These are phyloP conservation scores for Hysterangium stoloniferum DNA, from an alignment of 768 basidiomycete species.

Conservation along the genomic window DNA sequence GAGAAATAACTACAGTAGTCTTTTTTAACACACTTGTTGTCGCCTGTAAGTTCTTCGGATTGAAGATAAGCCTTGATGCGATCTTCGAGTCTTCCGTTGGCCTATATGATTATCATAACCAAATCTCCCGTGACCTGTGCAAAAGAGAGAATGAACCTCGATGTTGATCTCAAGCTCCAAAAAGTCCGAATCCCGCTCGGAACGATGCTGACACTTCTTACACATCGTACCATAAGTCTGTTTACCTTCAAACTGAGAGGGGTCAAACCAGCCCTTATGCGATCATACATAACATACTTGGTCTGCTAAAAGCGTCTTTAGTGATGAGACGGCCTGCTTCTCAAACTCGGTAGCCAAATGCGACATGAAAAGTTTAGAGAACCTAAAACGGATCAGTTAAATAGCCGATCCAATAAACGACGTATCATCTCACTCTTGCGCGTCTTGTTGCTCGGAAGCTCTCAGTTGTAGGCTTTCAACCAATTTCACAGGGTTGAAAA, in stretches of 20 bases:
- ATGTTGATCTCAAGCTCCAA: conserved; percentile 86
- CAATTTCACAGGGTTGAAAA: conserved; percentile 79
- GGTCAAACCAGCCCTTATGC: conserved; percentile 1
- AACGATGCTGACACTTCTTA: conserved; percentile 54
- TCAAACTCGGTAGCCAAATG: conserved; percentile 83
- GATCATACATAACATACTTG: conserved; percentile 42
- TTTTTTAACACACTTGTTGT: conserved; percentile 61
- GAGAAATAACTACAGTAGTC: not conserved
- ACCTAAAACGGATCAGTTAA: too few species aligned
- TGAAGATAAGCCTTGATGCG: conserved; percentile 57
- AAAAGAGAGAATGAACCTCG: conserved; percentile 36
- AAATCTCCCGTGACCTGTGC: not conserved
- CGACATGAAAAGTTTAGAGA: conserved; percentile 91
- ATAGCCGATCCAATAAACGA: too few species aligned
- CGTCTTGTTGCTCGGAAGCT: conserved; percentile 89
- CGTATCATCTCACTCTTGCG: conserved; percentile 68
- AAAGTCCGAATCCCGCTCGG: conserved; percentile 66
- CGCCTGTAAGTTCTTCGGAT: conserved; percentile 67
- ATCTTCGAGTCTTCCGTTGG: conserved; percentile 65
- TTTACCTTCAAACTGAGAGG: conserved; percentile 74
- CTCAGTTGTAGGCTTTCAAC: conserved; percentile 79
- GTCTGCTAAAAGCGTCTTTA: conserved; percentile 63
- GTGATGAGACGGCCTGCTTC: conserved; percentile 57
- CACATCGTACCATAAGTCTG: conserved; percentile 79
- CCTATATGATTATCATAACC: conserved; percentile 43